These are phyloP conservation scores for Populus hybrid DNA, from an alignment of 441 rosid species.

Conservation along the genomic window DNA sequence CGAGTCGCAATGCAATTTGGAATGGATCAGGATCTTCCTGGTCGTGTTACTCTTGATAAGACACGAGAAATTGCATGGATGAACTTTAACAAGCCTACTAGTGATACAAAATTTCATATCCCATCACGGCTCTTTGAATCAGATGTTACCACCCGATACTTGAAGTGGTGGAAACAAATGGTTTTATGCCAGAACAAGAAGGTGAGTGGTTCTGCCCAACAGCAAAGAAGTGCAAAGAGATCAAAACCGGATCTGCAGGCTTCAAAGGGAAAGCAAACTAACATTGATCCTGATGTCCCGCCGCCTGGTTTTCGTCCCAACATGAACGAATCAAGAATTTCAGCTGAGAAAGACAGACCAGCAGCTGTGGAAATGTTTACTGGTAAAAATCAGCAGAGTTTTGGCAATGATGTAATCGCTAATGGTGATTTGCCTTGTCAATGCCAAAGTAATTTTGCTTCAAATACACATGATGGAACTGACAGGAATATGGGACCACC, in stretches of 20 bases:
- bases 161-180: not conserved
- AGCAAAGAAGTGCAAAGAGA: not conserved
- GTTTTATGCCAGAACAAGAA: not conserved
- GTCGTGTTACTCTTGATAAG: not conserved
- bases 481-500: not conserved
- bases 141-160: not conserved
- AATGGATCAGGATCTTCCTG: slow-evolving; percentile 50
- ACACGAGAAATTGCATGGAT: not conserved
- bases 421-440: not conserved
- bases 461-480: not conserved
- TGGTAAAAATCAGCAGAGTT: too few species aligned
- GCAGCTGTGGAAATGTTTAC: not conserved
- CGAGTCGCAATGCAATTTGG: slow-evolving; percentile 47
- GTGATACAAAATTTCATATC: not conserved
- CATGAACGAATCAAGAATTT: not conserved
- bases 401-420: not conserved
- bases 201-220: not conserved
- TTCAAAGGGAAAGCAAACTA: not conserved
- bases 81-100: not conserved
- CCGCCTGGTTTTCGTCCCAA: not conserved
- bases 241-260: not conserved
- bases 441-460: not conserved
- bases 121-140: not conserved
- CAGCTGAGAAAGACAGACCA: not conserved
- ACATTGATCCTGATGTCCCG: not conserved